Conservation (phyloP, 306 rosid species). For the Prunus mume region DNA sequence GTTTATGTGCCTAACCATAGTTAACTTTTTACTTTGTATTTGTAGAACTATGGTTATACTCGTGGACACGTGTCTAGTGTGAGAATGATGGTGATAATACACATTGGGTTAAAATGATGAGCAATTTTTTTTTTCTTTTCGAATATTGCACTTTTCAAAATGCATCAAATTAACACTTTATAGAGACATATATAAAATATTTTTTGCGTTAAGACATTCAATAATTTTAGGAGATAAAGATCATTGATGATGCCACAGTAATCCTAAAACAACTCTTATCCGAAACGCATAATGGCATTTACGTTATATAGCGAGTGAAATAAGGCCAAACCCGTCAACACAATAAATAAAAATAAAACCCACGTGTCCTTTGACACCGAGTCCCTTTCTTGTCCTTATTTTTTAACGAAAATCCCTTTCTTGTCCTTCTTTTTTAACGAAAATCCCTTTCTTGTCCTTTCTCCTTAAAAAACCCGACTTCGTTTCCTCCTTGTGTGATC, state of each 20-base stretch:
- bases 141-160: too few species aligned
- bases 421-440: not conserved
- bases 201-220: too few species aligned
- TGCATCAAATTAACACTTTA: too few species aligned
- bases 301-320: not conserved
- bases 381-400: not conserved
- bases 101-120: too few species aligned
- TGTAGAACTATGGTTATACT: too few species aligned
- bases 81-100: too few species aligned
- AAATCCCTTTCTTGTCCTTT: slow-evolving; percentile 4
- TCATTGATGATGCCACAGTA: not conserved
- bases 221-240: not conserved
- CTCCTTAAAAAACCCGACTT: slow-evolving; percentile 3
- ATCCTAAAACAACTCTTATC: not conserved
- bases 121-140: too few species aligned
- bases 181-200: too few species aligned
- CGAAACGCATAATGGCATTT: slow-evolving; percentile 17
- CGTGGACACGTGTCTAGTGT: rapidly evolving
- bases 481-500: not conserved
- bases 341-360: not conserved
- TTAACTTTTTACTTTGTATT: too few species aligned
- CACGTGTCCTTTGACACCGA: slow-evolving; percentile 32
- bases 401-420: not conserved
- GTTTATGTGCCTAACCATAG: too few species aligned
- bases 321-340: slow-evolving; percentile 1